Evolutionary conservation across 495 filamentous ascomycete genomes (phyloP), one percentile per base, ranked within the genome.

Genomic region (Daldinia loculata): DNA sequence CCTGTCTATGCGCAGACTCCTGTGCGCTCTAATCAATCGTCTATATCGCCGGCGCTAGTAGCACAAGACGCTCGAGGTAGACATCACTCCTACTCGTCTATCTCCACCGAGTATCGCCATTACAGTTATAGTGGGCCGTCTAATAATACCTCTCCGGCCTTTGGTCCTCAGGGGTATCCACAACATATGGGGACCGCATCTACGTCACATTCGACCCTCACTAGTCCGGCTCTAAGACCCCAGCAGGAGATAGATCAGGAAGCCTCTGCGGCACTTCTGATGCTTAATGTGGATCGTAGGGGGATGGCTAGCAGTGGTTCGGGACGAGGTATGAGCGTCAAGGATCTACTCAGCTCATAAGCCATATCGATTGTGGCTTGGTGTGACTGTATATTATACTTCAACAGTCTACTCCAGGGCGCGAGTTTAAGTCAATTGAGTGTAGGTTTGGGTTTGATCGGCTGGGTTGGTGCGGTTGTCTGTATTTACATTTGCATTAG

Each of bases 201-300:
- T 22, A 70, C 76, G 19, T 70, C 83, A 15, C 77, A 79, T 9
- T 84, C 84, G 7, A 71, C 81, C 5, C 70, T 85, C 50, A 82
- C 84, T 4, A 86, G 83, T 43, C 88, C 88, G 6, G 80, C 80
- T 7, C 66, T 87, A 24, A 74, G 73, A 17, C 81, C 84, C 1
- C 80, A 81, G 39, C 71, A 79, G 34, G 84, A 87, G 41, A 79
- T 85, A 1, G 92, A 95, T 67, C 90, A 93, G 64, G 93, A 95
- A 76, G 93, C 90, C 0, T 93, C 92, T 1, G 89, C 91, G 17
- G 92, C 92, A 2, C 79, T 97, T 69, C 79, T 97, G 50, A 91
- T 95, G 89, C 78, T 97, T 51, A 94, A 92, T 57, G 86, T 85
- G 61, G 91, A 92, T 71, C 83, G 90, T 17, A 80, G 91, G 17